Evolutionary conservation across 2,329 filamentous ascomycete species (phyloP), one percentile per base, ranked within the genome.

Genomic region (Clarireedia homoeocarpa): DNA sequence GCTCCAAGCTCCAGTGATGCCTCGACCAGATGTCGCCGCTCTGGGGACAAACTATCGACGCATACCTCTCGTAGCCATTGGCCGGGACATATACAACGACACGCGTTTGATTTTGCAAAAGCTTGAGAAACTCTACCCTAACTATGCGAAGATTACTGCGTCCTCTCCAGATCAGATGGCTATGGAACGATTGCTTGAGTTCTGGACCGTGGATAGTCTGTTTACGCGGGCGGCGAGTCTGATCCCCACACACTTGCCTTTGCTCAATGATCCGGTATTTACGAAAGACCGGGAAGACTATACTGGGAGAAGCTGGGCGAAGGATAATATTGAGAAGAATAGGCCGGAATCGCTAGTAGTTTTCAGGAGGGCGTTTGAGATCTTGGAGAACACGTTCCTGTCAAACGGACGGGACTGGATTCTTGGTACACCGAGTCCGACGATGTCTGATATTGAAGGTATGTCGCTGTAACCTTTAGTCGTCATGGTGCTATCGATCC

Each of bases 341-440:
- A 75, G 80, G 20, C 77, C 79, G 0, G 83, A 84, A 62, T 80
- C 80, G 4, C 63, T 86, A 34, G 73, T 73, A 46, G 76, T 82
- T 59, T 67, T 88, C 36, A 71, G 75, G 23, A 71, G 75, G 46
- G 75, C 72, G 3, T 80, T 88, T 61, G 74, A 74, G 39, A 66
- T 85, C 45, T 67, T 89, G 2, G 86, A 91, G 71, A 74, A 71
- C 2, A 80, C 77, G 0, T 67, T 89, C 53, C 73, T 91, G 5
- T 78, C 74, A 0, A 85, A 89, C 70, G 84, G 81, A n/a, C 75
- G 85, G 54, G 67, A 77, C 3, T 90, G 85, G 85, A 70, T 89
- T 7, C 70, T 85, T 12, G 74, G 72, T 10, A 79, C 75, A 1
- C 65, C 75, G 2, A 68, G 69, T 17, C 81, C 83, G 1, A 76